phyloP scores from a whole-genome alignment of 306 rosid genomes.

The Sindora glabra region DNA sequence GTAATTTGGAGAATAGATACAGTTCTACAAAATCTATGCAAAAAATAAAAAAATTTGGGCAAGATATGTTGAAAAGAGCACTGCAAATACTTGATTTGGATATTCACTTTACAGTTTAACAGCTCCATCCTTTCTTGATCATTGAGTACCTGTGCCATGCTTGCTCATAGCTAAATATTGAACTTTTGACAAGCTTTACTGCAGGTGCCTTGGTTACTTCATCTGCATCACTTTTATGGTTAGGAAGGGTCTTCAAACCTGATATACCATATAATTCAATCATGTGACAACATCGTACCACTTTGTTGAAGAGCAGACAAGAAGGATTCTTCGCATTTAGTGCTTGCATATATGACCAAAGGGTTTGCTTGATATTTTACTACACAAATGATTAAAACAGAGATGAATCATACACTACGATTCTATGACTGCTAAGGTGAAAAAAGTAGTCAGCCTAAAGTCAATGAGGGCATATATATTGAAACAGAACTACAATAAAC shows the following conservation, averaged over 20 bases:
- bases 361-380: conserved; percentile 96
- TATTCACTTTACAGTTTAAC: background rate
- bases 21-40: conserved; percentile 1
- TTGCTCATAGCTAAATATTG: conserved; percentile 93
- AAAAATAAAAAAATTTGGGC: too few relatives aligned
- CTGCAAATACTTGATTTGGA: background rate
- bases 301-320: conserved; percentile 80
- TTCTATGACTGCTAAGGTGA: background rate
- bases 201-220: conserved; percentile 52
- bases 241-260: conserved; percentile 24
- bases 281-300: conserved; percentile 42
- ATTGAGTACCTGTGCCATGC: conserved; percentile 89
- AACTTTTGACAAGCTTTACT: conserved; percentile 85
- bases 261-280: conserved; percentile 9
- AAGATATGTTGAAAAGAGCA: background rate
- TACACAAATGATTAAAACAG: conserved; percentile 31
- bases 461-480: background rate
- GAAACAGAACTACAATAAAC: background rate
- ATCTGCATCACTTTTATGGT: conserved; percentile 49
- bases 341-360: conserved; percentile 74
- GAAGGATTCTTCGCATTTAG: conserved; percentile 81
- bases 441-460: background rate
- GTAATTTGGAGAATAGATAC: background rate
- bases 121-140: background rate
- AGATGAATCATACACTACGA: conserved; percentile 9